Percentiles rank a stretch among this genome's conserved stretches.
Conservation (phyloP, 768 basidiomycete genomes). For the Lentinula aciculospora region DNA sequence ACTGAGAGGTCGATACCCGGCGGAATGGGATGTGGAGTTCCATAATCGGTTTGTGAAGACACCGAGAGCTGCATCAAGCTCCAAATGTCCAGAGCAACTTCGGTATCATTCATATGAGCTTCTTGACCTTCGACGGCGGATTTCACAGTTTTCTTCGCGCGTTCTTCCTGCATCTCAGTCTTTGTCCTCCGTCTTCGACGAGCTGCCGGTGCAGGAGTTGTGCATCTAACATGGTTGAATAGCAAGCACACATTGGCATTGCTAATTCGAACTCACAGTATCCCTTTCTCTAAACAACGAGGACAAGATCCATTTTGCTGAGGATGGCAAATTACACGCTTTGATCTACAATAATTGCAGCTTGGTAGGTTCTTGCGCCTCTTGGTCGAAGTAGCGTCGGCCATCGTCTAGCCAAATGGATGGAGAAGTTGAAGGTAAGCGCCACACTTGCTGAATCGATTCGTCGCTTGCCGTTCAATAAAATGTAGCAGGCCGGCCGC, state of each 20-base stretch:
- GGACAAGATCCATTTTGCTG: constrained; percentile 9
- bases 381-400: too few species aligned
- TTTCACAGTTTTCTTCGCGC: too few species aligned
- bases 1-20: neutral
- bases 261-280: constrained; percentile 3
- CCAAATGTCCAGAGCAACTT: neutral
- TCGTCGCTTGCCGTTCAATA: too few species aligned
- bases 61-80: too few species aligned
- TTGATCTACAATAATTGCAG: constrained; percentile 7
- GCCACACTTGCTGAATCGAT: too few species aligned
- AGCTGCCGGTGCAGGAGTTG: constrained; percentile 4
- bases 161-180: neutral
- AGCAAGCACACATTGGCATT: neutral
- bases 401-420: too few species aligned
- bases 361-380: too few species aligned
- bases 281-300: constrained; percentile 7
- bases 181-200: neutral
- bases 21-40: neutral
- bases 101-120: too few species aligned
- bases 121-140: neutral
- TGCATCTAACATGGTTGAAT: neutral
- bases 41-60: neutral
- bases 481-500: too few species aligned
- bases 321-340: constrained; percentile 5
- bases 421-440: too few species aligned